Base-by-base conservation (phyloP, 2,329 filamentous ascomycete species). In the Fusarium compactum region DNA sequence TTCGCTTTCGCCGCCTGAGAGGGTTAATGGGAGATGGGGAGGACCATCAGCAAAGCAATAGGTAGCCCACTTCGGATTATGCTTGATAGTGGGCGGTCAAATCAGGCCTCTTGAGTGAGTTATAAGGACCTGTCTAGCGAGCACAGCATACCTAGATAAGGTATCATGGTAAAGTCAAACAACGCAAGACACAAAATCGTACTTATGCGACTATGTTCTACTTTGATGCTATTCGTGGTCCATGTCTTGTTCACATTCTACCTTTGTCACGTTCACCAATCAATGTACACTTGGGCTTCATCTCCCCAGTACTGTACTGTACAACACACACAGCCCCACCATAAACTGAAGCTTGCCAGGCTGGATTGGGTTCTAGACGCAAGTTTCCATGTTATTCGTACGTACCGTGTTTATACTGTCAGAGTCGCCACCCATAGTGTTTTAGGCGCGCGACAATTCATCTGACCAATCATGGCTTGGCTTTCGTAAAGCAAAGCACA, bases 21-120 rank as follows among this genome's bases (percentile, higher is more conserved):
- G 62, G 44, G 45, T 62, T 47, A 50, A 70, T 58, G 67, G 25
- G 53, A 63, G 57, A 69, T 55, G 67, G 34, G 59, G 66, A 27
- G 32, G 20, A 20, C 22, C 41, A 50, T 47, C 60, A 65, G 46
- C 45, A 41, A 51, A 22, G 44, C 34, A 41, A 30, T 38, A 38
- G 34, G 18, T n/a, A 50, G 48, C 67, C 62, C 67, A 70, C 56
- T 64, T 55, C 60, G 58, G 58, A 58, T 70, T 48, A 38, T 54
- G 27, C 29, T 60, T 43, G 25, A 34, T 59, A 34, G 48, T 30
- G 43, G 30, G 59, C 48, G 53, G 56, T 50, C 44, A 69, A 57
- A 69, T 55, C 41, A 67, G 47, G 61, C 30, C 55, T 48, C 34
- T 70, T 32, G 40, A 56, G 62, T 58, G 47, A 58, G 56, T 54